These are phyloP conservation scores for Sporothrix protearum DNA, from an alignment of 2,329 filamentous ascomycete genomes.

Conservation along the genomic window DNA sequence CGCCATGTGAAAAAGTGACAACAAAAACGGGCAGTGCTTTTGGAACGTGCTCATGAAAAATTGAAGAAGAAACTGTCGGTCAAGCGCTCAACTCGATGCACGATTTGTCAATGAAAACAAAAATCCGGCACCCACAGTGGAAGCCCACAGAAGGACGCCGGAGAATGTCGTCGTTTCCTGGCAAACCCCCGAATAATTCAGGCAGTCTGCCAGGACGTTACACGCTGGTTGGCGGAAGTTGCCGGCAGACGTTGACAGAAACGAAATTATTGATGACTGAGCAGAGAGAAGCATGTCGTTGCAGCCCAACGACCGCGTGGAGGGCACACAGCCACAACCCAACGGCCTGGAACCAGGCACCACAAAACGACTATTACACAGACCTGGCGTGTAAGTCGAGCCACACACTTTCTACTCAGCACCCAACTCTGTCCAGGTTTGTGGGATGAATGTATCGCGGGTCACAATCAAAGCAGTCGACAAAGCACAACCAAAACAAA, in stretches of 20 bases:
- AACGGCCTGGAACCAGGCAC: background rate
- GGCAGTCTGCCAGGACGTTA: background rate
- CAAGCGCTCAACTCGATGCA: background rate
- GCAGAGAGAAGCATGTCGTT: background rate
- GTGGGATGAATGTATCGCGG: too few relatives aligned
- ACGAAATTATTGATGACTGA: background rate
- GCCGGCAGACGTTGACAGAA: background rate
- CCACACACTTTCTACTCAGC: background rate
- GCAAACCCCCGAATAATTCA: background rate
- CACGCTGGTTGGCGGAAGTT: constrained; percentile 11
- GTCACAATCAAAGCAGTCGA: background rate
- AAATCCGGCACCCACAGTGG: background rate
- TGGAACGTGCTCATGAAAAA: background rate
- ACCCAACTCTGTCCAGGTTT: background rate
- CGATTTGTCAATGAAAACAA: constrained; percentile 6
- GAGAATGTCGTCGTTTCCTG: background rate
- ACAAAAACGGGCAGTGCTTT: constrained; percentile 3
- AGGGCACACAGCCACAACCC: constrained; percentile 18
- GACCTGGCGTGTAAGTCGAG: constrained; percentile 6
- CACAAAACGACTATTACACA: too few relatives aligned
- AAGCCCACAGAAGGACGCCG: background rate
- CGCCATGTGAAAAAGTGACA: background rate
- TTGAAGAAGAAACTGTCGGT: background rate
- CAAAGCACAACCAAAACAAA: background rate
- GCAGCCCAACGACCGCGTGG: constrained; percentile 20